A percentile compares a stretch with the other conserved stretches of the same genome.
phyloP scores from a whole-genome alignment of 768 basidiomycete species.

The Panus rudis region DNA sequence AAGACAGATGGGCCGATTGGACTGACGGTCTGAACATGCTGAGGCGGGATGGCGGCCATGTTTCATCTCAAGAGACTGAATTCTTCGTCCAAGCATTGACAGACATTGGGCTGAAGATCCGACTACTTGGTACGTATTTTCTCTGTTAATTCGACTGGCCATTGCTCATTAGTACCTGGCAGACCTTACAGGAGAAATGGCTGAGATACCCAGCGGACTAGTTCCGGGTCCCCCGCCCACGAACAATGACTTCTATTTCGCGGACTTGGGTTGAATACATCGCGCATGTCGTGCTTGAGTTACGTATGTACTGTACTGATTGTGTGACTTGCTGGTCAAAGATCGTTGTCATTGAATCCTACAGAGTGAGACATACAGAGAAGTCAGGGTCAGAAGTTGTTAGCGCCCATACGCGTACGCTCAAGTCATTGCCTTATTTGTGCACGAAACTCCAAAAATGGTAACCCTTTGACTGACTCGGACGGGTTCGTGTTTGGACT shows the following conservation, averaged over 20 bases:
- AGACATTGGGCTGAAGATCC: conserved; percentile 88
- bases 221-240: conserved; percentile 71
- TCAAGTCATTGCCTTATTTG: too few relatives aligned
- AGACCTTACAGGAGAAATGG: conserved; percentile 87
- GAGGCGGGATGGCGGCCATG: conserved; percentile 73
- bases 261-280: too few relatives aligned
- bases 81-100: conserved; percentile 83
- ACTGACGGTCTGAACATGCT: conserved; percentile 90
- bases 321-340: too few relatives aligned
- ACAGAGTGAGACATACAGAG: too few relatives aligned
- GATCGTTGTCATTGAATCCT: too few relatives aligned
- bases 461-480: too few relatives aligned
- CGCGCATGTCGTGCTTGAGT: too few relatives aligned
- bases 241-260: conserved; percentile 83
- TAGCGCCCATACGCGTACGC: too few relatives aligned
- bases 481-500: too few relatives aligned
- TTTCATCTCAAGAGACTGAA: conserved; percentile 78
- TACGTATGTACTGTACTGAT: too few relatives aligned
- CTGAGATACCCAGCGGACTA: conserved; percentile 80
- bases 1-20: conserved; percentile 87
- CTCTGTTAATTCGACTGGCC: not conserved
- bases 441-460: too few relatives aligned
- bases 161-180: conserved; percentile 3
- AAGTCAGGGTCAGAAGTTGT: too few relatives aligned
- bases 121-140: conserved; percentile 60